These are phyloP conservation scores for Yamadazyma dushanensis DNA, from an alignment of 1,139 yeast species.

Conservation along the genomic window DNA sequence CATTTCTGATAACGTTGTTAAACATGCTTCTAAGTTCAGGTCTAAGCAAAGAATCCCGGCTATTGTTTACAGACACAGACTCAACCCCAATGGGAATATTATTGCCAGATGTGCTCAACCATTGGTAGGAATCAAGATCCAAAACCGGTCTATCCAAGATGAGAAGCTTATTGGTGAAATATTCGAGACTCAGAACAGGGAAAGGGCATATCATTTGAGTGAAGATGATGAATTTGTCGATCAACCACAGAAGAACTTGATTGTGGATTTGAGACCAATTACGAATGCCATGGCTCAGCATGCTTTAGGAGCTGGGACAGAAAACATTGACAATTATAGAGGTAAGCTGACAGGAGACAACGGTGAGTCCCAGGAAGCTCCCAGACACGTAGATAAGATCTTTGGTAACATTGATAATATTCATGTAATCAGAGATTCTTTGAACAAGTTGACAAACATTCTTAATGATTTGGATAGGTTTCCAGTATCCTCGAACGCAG, in stretches of 20 bases:
- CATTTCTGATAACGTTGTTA: slow-evolving; percentile 78
- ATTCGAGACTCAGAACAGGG: slow-evolving; percentile 50
- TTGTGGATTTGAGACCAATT: slow-evolving; percentile 89
- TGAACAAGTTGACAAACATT: slow-evolving; percentile 60
- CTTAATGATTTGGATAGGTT: slow-evolving; percentile 68
- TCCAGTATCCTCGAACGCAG: slow-evolving; percentile 23
- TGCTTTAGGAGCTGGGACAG: slow-evolving; percentile 97
- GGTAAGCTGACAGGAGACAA: slow-evolving; percentile 21
- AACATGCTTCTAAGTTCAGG: slow-evolving; percentile 81
- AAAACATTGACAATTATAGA: slow-evolving; percentile 82
- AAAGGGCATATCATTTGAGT: slow-evolving; percentile 19
- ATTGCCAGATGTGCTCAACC: slow-evolving; percentile 94
- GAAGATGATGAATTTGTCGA: slow-evolving; percentile 20
- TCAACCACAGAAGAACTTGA: slow-evolving; percentile 61
- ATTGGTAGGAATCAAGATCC: slow-evolving; percentile 78
- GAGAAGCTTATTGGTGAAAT: slow-evolving; percentile 77
- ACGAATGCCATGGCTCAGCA: slow-evolving; percentile 97
- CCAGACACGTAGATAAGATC: slow-evolving; percentile 51
- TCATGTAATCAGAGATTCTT: slow-evolving; percentile 89
- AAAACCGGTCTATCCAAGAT: slow-evolving; percentile 86
- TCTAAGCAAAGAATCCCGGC: slow-evolving; percentile 87
- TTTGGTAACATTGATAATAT: slow-evolving; percentile 92
- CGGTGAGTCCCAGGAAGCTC: slow-evolving; percentile 9
- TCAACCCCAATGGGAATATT: slow-evolving; percentile 62
- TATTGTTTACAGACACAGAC: slow-evolving; percentile 69